Evolutionary conservation across 441 rosid genomes (phyloP).

Genomic region (Sinapis alba): DNA sequence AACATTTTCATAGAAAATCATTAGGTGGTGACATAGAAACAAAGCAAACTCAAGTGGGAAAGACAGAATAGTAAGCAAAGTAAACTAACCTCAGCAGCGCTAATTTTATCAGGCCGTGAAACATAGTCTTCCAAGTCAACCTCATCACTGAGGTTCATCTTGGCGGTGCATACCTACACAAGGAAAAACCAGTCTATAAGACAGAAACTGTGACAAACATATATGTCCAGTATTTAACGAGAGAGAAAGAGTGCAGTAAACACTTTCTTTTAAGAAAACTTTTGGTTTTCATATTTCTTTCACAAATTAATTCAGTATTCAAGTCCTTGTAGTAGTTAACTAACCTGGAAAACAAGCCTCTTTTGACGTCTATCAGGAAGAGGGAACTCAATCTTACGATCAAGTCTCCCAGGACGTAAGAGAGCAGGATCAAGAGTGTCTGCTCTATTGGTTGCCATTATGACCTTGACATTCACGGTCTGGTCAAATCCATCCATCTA

Average conservation of each 20-base stretch:
- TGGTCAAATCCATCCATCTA: constrained; percentile 99
- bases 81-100: constrained; percentile 94
- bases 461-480: constrained; percentile 96
- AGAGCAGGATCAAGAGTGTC: constrained; percentile 99
- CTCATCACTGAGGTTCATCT: constrained; percentile 97
- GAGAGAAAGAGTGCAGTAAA: background rate
- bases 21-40: constrained; percentile 2
- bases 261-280: background rate
- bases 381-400: constrained; percentile 95
- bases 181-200: background rate
- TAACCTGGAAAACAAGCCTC: constrained; percentile 97
- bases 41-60: background rate
- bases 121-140: constrained; percentile 99
- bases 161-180: constrained; percentile 90
- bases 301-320: background rate
- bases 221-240: background rate
- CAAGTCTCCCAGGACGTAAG: constrained; percentile 98
- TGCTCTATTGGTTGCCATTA: constrained; percentile 98
- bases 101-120: constrained; percentile 96
- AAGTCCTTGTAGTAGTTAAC: background rate
- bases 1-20: constrained; percentile 7
- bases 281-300: background rate
- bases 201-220: background rate
- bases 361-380: constrained; percentile 97
- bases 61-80: constrained; percentile 5